Base-by-base conservation (phyloP, 1,284 basidiomycete species). In the Taiwanofungus camphoratus region DNA sequence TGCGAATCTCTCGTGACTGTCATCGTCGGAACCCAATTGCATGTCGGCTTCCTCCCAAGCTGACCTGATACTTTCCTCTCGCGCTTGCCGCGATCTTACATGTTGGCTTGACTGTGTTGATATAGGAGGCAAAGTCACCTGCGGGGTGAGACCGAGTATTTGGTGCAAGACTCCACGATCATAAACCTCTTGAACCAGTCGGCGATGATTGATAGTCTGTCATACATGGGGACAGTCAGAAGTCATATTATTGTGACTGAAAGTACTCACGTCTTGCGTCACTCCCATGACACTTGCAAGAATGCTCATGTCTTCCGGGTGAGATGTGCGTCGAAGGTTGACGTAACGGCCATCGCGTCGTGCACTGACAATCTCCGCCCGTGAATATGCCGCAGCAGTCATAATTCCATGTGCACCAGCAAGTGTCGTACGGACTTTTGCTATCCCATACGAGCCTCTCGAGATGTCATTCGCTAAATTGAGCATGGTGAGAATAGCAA, bases 381-480 rank as follows among this genome's bases (percentile, higher is more conserved):
- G 68, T 50, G 69, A 45, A 53, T 81, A 87, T 16, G 83, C 73
- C 1, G 79, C 75, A 1, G 83, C 74, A 11, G 83, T 82, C 58
- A 99, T 75, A 26, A 95, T 84, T 41, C 83, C 82, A 66, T 83
- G 83, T 2, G 94, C 95, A 3, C 94, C 94, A 0, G 85, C 83
- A 43, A 98, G 73, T 0, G 90, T 87, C 42, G 82, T 77, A 16
- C 85, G 79, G 34, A 98, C 92, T 55, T 82, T 83, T 24, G 76
- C 70, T 49, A 98, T 91, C 19, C 82, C 83, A 62, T 81, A 95
- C 0, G 93, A 93, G 2, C 91, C 90, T 38, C 76, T 80, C 0
- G 92, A 92, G 30, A 99, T 92, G 64, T 99, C 95, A 61, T 98
- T 98, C 29, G 81, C 91, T 94, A 49, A 15, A 33, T 12, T 37